These are phyloP conservation scores for Lagerstroemia speciosa DNA, from an alignment of 345 rosid species.

Conservation along the genomic window DNA sequence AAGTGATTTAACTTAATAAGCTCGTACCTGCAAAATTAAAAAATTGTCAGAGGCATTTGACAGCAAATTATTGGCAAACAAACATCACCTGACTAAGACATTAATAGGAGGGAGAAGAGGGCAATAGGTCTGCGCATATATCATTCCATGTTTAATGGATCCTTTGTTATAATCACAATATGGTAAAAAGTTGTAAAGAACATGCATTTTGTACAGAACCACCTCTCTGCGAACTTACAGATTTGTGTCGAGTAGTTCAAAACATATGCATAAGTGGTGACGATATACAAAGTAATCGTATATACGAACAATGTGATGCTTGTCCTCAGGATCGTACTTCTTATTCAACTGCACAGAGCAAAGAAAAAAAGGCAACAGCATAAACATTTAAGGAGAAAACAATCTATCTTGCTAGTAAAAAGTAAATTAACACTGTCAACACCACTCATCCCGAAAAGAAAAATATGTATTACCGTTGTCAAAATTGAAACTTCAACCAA, in stretches of 20 bases:
- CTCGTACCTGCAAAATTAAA: too few species aligned
- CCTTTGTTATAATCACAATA: too few species aligned
- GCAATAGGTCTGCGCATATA: not conserved
- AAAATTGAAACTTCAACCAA: conserved; percentile 3
- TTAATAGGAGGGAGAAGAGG: not conserved
- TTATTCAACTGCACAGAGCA: conserved; percentile 63
- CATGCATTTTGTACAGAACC: not conserved
- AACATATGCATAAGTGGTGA: conserved; percentile 86
- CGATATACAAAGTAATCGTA: conserved; percentile 81
- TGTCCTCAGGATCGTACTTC: conserved; percentile 96
- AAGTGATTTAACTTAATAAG: too few species aligned
- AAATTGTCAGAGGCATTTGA: too few species aligned
- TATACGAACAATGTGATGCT: conserved; percentile 95
- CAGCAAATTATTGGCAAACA: too few species aligned
- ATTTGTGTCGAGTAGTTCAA: conserved; percentile 91
- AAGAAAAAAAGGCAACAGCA: too few species aligned
- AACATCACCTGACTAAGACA: too few species aligned
- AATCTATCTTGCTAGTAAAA: not conserved
- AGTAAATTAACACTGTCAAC: too few species aligned
- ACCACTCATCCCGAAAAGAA: not conserved
- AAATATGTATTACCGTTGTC: not conserved
- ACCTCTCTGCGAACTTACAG: conserved; percentile 47
- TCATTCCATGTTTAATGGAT: not conserved
- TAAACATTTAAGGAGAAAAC: not conserved
- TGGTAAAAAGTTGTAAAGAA: too few species aligned